These are phyloP conservation scores for Citrus inodora DNA, from an alignment of 345 rosid species.

Conservation along the genomic window DNA sequence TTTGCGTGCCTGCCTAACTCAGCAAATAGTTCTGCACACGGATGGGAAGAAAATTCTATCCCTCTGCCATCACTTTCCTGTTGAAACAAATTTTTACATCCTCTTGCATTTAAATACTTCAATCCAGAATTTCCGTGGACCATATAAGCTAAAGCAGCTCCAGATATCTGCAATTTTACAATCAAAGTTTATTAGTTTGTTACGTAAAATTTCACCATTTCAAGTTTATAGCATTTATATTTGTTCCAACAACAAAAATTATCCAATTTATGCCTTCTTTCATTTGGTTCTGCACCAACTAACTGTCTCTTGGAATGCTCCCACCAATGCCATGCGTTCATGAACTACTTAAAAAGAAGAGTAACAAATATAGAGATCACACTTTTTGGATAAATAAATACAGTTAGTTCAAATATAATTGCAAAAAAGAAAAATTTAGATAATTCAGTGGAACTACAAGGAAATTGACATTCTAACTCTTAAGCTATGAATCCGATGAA, in stretches of 20 bases:
- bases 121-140: constrained; percentile 49
- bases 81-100: constrained; percentile 55
- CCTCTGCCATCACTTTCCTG: constrained; percentile 22
- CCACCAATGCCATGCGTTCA: not conserved
- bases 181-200: constrained; percentile 5
- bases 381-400: not conserved
- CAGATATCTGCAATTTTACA: constrained; percentile 52
- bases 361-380: not conserved
- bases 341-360: constrained; percentile 1
- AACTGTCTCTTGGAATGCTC: not conserved
- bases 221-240: not conserved
- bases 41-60: constrained; percentile 20
- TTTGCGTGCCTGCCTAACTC: constrained; percentile 41
- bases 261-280: not conserved
- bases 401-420: not conserved
- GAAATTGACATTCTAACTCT: not conserved
- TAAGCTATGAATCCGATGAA: not conserved
- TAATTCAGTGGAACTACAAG: not conserved
- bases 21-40: constrained; percentile 29
- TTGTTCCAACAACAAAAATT: constrained; percentile 6
- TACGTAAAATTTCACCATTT: not conserved
- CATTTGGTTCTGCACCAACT: not conserved
- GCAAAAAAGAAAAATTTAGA: not conserved
- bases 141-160: constrained; percentile 46
- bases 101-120: constrained; percentile 60